Conservation (phyloP, 495 filamentous ascomycete species). For the Chaetomium fimeti region DNA sequence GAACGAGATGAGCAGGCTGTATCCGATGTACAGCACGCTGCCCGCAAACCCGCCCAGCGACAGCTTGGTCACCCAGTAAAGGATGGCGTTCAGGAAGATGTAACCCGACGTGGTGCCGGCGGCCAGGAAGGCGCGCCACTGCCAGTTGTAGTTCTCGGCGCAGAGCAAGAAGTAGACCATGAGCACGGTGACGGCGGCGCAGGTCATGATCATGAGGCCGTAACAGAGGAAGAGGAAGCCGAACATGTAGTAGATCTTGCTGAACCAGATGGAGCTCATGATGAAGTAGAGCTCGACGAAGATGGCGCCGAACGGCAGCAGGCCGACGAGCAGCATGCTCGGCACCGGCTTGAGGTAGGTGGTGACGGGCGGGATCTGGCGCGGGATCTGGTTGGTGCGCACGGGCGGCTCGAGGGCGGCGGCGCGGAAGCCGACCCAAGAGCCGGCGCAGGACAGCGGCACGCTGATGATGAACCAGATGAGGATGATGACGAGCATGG, state of each 20-base stretch:
- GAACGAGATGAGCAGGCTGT: constrained; percentile 83
- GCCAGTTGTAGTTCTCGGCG: constrained; percentile 97
- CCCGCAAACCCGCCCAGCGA: constrained; percentile 80
- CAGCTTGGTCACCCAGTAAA: constrained; percentile 85
- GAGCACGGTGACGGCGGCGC: constrained; percentile 84
- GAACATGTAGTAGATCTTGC: constrained; percentile 99
- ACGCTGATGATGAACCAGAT: constrained; percentile 98
- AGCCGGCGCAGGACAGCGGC: constrained; percentile 83
- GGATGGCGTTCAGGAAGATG: constrained; percentile 81
- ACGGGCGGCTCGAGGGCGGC: constrained; percentile 71
- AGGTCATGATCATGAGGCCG: constrained; percentile 94
- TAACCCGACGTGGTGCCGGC: constrained; percentile 86
- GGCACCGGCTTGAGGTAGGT: constrained; percentile 82
- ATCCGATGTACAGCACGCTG: constrained; percentile 89
- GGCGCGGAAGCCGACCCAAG: constrained; percentile 82
- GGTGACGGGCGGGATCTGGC: constrained; percentile 82
- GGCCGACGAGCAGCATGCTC: constrained; percentile 82
- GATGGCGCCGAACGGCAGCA: constrained; percentile 92
- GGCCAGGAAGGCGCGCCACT: constrained; percentile 89
- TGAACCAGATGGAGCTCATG: constrained; percentile 96
- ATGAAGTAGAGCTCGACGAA: constrained; percentile 98
- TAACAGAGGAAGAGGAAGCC: constrained; percentile 98
- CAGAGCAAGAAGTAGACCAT: constrained; percentile 94
- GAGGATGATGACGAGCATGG: constrained; percentile 86
- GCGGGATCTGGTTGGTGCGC: constrained; percentile 95